Evolutionary conservation across 2,329 filamentous ascomycete genomes (phyloP).

Genomic region (Alternaria ethzedia): DNA sequence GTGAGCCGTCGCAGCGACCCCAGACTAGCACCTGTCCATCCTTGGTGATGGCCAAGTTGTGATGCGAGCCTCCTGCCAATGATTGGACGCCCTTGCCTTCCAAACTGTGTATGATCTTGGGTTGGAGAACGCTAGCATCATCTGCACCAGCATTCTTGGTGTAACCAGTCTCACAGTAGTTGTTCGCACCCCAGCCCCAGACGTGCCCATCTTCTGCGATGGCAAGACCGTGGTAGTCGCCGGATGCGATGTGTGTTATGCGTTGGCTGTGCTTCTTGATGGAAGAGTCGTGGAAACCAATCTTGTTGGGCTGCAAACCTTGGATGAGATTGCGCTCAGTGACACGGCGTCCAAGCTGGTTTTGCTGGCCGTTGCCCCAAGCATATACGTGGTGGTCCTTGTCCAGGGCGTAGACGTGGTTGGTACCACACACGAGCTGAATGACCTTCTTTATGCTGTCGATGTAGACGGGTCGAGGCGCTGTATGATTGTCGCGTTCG

Average conservation of each 20-base stretch:
- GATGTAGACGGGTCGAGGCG: constrained; percentile 60
- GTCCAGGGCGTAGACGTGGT: constrained; percentile 74
- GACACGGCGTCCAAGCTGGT: constrained; percentile 70
- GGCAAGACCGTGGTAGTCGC: constrained; percentile 83
- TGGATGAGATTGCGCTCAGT: constrained; percentile 65
- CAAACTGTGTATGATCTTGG: constrained; percentile 68
- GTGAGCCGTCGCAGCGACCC: constrained; percentile 66
- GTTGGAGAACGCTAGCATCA: constrained; percentile 73
- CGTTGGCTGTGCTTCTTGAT: constrained; percentile 53
- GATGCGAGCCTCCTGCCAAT: constrained; percentile 76
- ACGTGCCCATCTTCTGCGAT: constrained; percentile 72
- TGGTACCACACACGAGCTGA: constrained; percentile 69
- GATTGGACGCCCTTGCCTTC: constrained; percentile 67
- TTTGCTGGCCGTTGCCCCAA: constrained; percentile 77
- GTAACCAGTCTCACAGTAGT: constrained; percentile 80
- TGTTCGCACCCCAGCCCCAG: constrained; percentile 86
- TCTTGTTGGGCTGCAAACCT: constrained; percentile 62
- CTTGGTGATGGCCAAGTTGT: constrained; percentile 67
- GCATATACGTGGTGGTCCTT: constrained; percentile 68
- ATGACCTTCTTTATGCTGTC: constrained; percentile 70
- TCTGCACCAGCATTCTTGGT: constrained; percentile 68
- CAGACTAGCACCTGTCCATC: constrained; percentile 64
- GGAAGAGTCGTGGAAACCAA: constrained; percentile 57
- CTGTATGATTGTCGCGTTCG: constrained; percentile 52
- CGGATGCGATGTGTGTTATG: constrained; percentile 69